These are phyloP conservation scores for Quercus berberidifolia DNA, from an alignment of 306 rosid genomes.

Conservation along the genomic window DNA sequence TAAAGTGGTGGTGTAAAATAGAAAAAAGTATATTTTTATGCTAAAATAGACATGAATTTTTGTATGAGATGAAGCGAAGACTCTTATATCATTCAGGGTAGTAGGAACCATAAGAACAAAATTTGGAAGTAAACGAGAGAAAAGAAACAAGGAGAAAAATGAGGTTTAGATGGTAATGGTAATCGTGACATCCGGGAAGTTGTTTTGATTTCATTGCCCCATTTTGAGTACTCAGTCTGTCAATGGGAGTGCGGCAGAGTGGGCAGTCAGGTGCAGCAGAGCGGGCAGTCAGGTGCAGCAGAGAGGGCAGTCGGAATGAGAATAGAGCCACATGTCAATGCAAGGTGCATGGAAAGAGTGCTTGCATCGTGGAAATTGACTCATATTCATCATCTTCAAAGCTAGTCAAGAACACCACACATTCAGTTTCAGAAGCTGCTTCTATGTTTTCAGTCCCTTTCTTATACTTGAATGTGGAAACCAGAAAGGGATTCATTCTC, in stretches of 20 bases:
- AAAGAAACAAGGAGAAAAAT: neutral
- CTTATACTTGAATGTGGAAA: constrained; percentile 4
- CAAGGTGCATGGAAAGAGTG: constrained; percentile 26
- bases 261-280: constrained; percentile 18
- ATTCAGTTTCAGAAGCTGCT: neutral
- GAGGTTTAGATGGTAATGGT: neutral
- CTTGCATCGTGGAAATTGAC: constrained; percentile 23
- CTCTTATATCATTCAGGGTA: too few relatives aligned
- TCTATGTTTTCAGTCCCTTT: neutral
- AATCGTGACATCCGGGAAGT: neutral
- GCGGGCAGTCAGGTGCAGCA: constrained; percentile 20
- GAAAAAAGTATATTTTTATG: too few relatives aligned
- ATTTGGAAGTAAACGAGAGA: neutral
- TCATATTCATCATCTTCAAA: constrained; percentile 15
- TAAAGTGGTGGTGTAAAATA: too few relatives aligned
- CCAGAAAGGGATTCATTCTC: constrained; percentile 2
- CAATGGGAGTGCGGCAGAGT: neutral
- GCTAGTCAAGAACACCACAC: constrained; percentile 19
- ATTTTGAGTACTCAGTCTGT: neutral
- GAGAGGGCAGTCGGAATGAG: constrained; percentile 19
- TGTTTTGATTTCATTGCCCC: neutral
- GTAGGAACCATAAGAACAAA: too few relatives aligned
- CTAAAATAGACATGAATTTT: too few relatives aligned
- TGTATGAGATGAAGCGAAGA: too few relatives aligned
- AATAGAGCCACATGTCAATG: constrained; percentile 18